Base-by-base conservation (phyloP, 805 yeast species). In the Saturnispora quitensis region DNA sequence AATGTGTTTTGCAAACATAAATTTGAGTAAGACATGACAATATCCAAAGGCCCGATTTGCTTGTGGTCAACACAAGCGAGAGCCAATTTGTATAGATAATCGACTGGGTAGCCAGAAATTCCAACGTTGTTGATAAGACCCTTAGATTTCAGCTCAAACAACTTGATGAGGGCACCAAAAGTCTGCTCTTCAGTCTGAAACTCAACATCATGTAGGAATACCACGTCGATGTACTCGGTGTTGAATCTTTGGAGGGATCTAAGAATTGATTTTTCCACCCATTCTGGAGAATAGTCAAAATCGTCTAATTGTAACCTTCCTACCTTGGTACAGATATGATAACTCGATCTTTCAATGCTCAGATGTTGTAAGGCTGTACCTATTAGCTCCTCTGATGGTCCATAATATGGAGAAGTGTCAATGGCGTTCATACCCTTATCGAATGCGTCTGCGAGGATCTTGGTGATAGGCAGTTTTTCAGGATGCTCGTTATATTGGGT, bases 361-460 rank as follows among this genome's bases (percentile, higher is more conserved):
- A 70, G 55, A 1, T 61, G 51, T 24, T 67, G 64, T 56, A 90
- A 68, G 0, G 89, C 91, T 15, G 73, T 55, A 1, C 98, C 97
- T 5, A 87, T 63, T 13, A 90, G 56, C 18, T 68, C 73, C 62
- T 90, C 98, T 5, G 95, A 86, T 0, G 88, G 88, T 0, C 97
- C 97, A 63, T 90, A 90, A 68, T 87, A 89, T 3, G 97, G 97
- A 0, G 97, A 86, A 0, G 97, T 89, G 62, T 90, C 97, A 36
- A 90, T 72, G 1, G 95, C 93, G 45, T 74, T 76, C 54, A 88
- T 70, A 0, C 97, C 97, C 25, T 72, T 62, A 20, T 71, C 67
- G 59, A 90, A 82, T 0, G 90, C 93, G 13, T 65, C 60, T 46
- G 69, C 62, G 20, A 90, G 58, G 47, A 90, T 76, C 0, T 77